Base-by-base conservation (phyloP, 805 yeast species). In the Yueomyces sinensis region DNA sequence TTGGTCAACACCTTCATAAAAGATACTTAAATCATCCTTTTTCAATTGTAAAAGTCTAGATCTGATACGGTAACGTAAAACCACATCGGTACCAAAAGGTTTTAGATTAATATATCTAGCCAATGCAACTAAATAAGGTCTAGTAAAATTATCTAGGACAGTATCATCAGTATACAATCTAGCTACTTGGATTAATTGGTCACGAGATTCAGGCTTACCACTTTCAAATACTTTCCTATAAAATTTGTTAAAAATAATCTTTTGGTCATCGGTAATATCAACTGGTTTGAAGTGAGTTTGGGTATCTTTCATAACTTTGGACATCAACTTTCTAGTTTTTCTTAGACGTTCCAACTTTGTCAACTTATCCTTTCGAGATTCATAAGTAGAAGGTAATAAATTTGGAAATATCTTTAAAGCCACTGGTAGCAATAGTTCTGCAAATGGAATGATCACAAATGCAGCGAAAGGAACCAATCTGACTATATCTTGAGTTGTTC, bases 391-490 rank as follows among this genome's bases (percentile, higher is more conserved):
- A 5, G 98, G 98, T 37, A 89, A 67, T 47, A 89, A 59, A 54
- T 83, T 83, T 52, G 98, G 98, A 74, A 91, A 89, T n/a, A 89
- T 40, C 59, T 82, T 82, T 41, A 89, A 62, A 2, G 95, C 96
- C 28, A 89, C 59, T 0, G 98, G 98, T 33, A 89, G 65, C 43
- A 89, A 65, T 35, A 89, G 63, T 59, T 89, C 98, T 3, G 97
- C 97, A 62, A 89, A 89, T 29, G 98, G 98, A 32, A 89, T 76
- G 37, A 89, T 58, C 15, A 89, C 70, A 57, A 89, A 89, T 66
- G 91, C 77, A 35, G 93, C 76, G 61, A 89, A 89, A 13, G 98
- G 98, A 31, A 91, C 89, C 37, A 91, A 62, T 50, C 97, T 73
- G 18, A 78, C 72, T 36, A 91, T 74, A 59, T 89, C 98, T 36